Evolutionary conservation across 1,284 basidiomycete genomes (phyloP), one percentile per base, ranked within the genome.

Genomic region (Puccinia horiana): DNA sequence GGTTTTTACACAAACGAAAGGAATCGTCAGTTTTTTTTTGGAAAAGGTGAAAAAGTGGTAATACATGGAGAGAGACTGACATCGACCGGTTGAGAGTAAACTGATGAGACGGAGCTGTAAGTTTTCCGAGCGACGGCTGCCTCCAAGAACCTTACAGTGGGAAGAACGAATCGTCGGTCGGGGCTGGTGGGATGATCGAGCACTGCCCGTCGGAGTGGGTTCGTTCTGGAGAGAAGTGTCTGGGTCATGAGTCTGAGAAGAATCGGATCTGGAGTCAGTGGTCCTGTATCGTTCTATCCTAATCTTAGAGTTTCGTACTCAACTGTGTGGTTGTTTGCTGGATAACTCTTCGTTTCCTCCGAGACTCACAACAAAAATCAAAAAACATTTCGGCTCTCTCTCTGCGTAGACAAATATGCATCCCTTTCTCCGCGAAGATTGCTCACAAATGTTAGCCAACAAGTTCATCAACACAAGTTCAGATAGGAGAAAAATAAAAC

Each of bases 1-100:
- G 9, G 52, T 16, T 35, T 35, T 20, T 18, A 72, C 26, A 18
- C 16, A 37, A 29, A 49, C 12, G 20, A 26, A 32, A 40, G 12
- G 2, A 35, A 6, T 44, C 42, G n/a, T 47, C 29, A 47, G 20
- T 63, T 14, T 14, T 52, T 75, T 29, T 11, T 23, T 20, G 23
- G 35, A 74, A 26, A 49, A 1, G 44, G 40, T 35, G 42, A 73
- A 52, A 47, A 29, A 8, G 14, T 6, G 44, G 42, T 26, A 49
- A 18, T 73, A 16, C 12, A 6, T 29, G 52, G 9, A 75, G 29
- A 54, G 44, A 14, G 52, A 58, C 73, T 42, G 12, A 75, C 73
- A 40, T 75, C 54, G 35, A 75, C 73, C 18, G 73, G 73, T 29
- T 40, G n/a, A 37, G 73, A 75, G 73, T 72, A 72, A 29, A 44